Evolutionary conservation across 352 stramenopile genomes (phyloP), one percentile per base, ranked within the genome.

Genomic region (Plasmopara halstedii): DNA sequence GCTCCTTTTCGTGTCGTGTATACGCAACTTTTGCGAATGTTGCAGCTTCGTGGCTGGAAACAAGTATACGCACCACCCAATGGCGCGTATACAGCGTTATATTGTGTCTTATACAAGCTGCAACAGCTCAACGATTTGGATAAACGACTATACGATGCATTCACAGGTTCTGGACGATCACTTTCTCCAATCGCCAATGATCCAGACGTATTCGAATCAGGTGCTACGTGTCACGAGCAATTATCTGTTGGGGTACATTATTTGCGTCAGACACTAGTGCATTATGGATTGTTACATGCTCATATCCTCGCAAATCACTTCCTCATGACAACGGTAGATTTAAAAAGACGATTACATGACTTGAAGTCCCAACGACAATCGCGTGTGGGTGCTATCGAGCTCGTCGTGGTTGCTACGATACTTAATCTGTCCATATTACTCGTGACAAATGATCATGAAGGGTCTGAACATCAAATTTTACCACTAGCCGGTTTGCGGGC

Each of bases 381-480:
- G 1, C 76, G 81, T 14, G 62, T 88, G 2, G 81, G 81, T 6
- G 55, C 76, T 0, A 20, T 90, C 9, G 76, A 88, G 49, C 74
- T 93, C 10, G 61, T 80, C 19, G 32, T 86, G 46, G 68, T 93
- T 8, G 73, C 63, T 3, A 84, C 78, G 5, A 88, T 90, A 70
- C 48, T 93, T 6, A 67, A 93, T 53, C 48, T 90, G 11, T 73
- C 62, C 0, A 85, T 93, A 45, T 58, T 62, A 14, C 57, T 93
- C 21, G 62, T 93, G 43, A 88, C 79, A 5, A 90, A 93, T 48
- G 81, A 93, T 57, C 77, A 92, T 46, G 53, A 82, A 19, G 75
- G 73, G 6, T 81, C 75, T 0, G 56, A 85, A 21, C 72, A 86
- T 19, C 58, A 66, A 39, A 83, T 93, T 35, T 23, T 67, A 9